These are phyloP conservation scores for Pseudocercospora crystallina DNA, from an alignment of 2,329 filamentous ascomycete species.

Conservation along the genomic window DNA sequence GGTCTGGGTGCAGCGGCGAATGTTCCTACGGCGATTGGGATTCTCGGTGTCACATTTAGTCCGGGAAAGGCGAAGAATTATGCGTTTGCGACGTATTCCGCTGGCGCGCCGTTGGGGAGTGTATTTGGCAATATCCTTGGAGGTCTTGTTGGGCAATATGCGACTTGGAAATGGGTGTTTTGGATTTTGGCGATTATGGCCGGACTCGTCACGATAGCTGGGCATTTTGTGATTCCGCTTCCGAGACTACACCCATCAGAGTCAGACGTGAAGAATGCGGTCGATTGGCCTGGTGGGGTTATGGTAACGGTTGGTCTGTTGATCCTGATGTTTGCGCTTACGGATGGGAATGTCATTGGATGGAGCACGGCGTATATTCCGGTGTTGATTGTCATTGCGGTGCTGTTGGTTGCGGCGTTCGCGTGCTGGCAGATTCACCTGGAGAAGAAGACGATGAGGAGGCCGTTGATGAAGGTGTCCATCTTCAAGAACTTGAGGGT, in stretches of 20 bases:
- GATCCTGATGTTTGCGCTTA: slow-evolving; percentile 64
- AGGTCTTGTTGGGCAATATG: slow-evolving; percentile 63
- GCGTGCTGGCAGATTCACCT: slow-evolving; percentile 62
- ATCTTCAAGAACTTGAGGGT: slow-evolving; percentile 62
- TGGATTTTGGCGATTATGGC: slow-evolving; percentile 63
- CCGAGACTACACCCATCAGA: slow-evolving; percentile 36
- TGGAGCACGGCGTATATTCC: slow-evolving; percentile 66
- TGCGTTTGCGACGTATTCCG: slow-evolving; percentile 64
- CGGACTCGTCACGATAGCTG: slow-evolving; percentile 56
- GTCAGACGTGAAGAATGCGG: slow-evolving; percentile 42
- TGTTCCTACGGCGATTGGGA: slow-evolving; percentile 69
- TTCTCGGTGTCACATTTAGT: slow-evolving; percentile 66
- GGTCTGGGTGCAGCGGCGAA: slow-evolving; percentile 69
- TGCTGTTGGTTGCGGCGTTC: slow-evolving; percentile 58
- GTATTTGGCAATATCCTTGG: slow-evolving; percentile 65
- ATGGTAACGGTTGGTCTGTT: slow-evolving; percentile 64
- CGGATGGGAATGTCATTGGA: slow-evolving; percentile 68
- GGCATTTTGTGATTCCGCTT: slow-evolving; percentile 60
- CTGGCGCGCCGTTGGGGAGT: slow-evolving; percentile 64
- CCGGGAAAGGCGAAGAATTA: slow-evolving; percentile 70
- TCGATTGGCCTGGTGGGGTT: slow-evolving; percentile 67
- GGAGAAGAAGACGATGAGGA: slow-evolving; percentile 50
- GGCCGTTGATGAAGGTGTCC: slow-evolving; percentile 66
- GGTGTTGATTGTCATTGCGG: slow-evolving; percentile 57
- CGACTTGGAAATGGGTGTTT: slow-evolving; percentile 67